Conservation (phyloP, 139 green algal genomes). For the Chlorella sorokiniana region DNA sequence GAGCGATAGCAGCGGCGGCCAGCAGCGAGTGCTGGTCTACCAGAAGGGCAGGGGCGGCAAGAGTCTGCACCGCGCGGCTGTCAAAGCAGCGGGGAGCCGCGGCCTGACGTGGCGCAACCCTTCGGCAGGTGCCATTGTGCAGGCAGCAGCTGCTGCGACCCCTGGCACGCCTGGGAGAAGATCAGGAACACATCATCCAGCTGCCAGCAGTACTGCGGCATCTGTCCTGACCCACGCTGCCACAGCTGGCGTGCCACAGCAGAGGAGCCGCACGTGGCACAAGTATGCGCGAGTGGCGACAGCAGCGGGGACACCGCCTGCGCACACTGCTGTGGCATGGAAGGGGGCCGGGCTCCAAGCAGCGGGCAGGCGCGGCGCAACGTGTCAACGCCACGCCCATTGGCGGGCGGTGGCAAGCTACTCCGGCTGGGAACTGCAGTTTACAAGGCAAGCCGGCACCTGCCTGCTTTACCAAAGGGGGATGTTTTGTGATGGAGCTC, state of each 20-base stretch:
- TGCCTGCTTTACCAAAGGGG: too few species aligned
- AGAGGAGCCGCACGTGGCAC: constrained; percentile 26
- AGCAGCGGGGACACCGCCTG: neutral
- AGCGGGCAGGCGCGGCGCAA: too few species aligned
- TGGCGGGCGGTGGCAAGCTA: too few species aligned
- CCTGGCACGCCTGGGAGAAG: neutral
- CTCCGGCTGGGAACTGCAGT: too few species aligned
- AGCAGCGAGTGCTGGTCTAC: constrained; percentile 29
- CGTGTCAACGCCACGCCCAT: too few species aligned
- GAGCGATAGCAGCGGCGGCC: neutral
- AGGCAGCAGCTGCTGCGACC: neutral
- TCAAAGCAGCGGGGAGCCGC: neutral
- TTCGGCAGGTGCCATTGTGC: neutral
- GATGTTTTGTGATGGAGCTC: too few species aligned
- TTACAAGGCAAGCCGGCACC: too few species aligned
- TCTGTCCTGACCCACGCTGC: neutral
- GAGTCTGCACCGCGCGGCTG: constrained; percentile 11
- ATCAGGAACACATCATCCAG: neutral
- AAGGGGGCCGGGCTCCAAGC: too few species aligned
- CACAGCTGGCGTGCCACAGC: neutral
- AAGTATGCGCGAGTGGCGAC: constrained; percentile 18
- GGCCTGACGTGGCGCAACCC: constrained; percentile 32
- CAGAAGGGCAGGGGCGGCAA: constrained; percentile 1
- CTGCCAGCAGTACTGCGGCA: neutral
- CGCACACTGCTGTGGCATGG: too few species aligned